Base-by-base conservation (phyloP, 1,284 basidiomycete species). In the Austroboletus niveus region DNA sequence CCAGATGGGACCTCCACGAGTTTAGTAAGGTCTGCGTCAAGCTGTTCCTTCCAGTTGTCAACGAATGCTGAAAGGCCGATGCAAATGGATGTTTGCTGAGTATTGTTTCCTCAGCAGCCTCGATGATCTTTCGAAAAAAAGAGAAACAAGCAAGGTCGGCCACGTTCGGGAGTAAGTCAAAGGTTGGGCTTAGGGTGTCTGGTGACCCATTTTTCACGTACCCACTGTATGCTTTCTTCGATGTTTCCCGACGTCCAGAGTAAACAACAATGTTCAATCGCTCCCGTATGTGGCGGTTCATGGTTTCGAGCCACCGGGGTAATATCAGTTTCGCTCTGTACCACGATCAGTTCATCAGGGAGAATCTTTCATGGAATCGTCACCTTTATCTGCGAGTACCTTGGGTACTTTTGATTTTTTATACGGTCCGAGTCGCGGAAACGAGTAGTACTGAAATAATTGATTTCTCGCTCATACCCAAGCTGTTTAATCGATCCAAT, bases 121-220 rank as follows among this genome's bases (percentile, higher is more conserved):
- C 35, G n/a, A n/a, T n/a, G n/a, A n/a, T 52, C 8, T 46, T 47
- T 20, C 35, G 45, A n/a, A 60, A 60, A 10, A 47, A 51, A 36
- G 49, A 12, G 29, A 62, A 54, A 5, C 12, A 5, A 8, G 47
- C 55, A 11, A 60, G 32, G 24, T 62, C 49, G 15, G 20, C 27
- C 10, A 54, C 54, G 15, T 51, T 32, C 30, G 57, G 60, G 3
- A 62, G 47, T 9, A 62, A 29, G 17, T 49, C 60, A 24, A 51
- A 42, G 1, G 9, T 35, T 17, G 17, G 1, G 17, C 17, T 17
- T 36, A 40, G 55, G 20, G 20, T 9, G 31, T 45, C 32, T 17
- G 42, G 44, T 27, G 49, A n/a, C 14, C 2, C 39, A 12, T 8
- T 12, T n/a, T 8, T 22, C 30, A 58, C 15, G 27, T 54, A 60